Evolutionary conservation across 1,139 yeast species (phyloP), one percentile per base, ranked within the genome.

Genomic region (Casaregolazyma lundiana): DNA sequence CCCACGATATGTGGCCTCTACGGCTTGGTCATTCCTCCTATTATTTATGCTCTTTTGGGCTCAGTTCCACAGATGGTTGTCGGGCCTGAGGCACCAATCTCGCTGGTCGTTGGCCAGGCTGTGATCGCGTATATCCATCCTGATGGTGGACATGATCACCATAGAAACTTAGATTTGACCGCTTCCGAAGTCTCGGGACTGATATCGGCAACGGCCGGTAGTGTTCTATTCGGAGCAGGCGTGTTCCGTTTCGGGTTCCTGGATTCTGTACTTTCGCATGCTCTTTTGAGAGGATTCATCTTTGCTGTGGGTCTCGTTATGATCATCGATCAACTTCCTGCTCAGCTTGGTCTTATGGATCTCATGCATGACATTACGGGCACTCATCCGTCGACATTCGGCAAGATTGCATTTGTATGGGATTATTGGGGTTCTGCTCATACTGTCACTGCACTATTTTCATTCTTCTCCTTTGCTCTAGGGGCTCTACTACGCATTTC

Each of bases 11-110:
- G 89, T 51, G 98, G 97, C 0, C 72, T 92, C 8, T 77, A 81
- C 54, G 90, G 95, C 0, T 71, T 90, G 46, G 90, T 89, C 0
- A 69, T 90, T 3, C 82, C 96, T 0, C 97, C 97, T 0, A 69
- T 90, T 42, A 73, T 92, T 3, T 92, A 92, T 62, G 74, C 87
- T 45, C 55, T 90, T 1, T 76, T 90, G 60, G 97, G 98, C 0
- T 82, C 96, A 19, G 96, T 89, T 1, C 97, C 97, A 0, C 95
- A 85, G 60, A 86, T 92, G 96, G 84, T 90, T 46, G 95, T 90
- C 6, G 97, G 97, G 0, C 98, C 98, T 0, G 98, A 92, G 61
- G 94, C 92, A 6, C 96, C 97, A 1, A 84, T 90, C 22, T 85
- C 95, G 1, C 72, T 92, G 61, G 84, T 92, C 37, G 87, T 92